These are phyloP conservation scores for Herpetospermum pedunculosum DNA, from an alignment of 306 rosid genomes.

Conservation along the genomic window DNA sequence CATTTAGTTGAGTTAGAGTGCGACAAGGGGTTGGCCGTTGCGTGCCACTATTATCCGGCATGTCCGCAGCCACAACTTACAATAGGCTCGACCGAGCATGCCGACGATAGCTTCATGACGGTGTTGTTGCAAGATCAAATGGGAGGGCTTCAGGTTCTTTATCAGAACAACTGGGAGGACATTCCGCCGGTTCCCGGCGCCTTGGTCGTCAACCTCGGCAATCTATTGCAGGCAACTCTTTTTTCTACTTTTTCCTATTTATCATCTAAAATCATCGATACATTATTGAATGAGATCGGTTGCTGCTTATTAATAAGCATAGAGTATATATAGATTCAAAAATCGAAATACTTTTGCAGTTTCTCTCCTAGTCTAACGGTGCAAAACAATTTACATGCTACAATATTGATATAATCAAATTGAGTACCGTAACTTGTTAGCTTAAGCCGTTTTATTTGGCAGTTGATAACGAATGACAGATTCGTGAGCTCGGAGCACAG, in stretches of 20 bases:
- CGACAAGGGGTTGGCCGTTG: neutral
- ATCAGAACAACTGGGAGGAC: constrained; percentile 21
- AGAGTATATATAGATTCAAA: no score
- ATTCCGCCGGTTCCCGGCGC: constrained; percentile 19
- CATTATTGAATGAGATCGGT: no score
- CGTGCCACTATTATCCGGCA: constrained; percentile 26
- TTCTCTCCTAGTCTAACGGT: no score
- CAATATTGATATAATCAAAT: no score
- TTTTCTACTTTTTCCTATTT: no score
- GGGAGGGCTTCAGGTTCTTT: constrained; percentile 28
- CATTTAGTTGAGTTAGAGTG: constrained; percentile 13
- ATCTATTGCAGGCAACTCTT: constrained; percentile 24
- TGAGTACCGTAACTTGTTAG: no score
- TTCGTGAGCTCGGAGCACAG: constrained; percentile 16
- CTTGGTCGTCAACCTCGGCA: constrained; percentile 19
- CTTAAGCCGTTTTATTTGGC: no score
- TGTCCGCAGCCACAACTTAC: constrained; percentile 32
- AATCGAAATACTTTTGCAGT: no score
- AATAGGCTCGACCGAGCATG: constrained; percentile 18
- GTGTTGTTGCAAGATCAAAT: constrained; percentile 24
- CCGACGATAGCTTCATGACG: constrained; percentile 18
- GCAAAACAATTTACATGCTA: no score
- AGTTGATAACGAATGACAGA: constrained; percentile 23
- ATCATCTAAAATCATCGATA: no score
- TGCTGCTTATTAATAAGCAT: no score